Evolutionary conservation across 768 basidiomycete genomes (phyloP).

Genomic region (Neoboletus magnificus): DNA sequence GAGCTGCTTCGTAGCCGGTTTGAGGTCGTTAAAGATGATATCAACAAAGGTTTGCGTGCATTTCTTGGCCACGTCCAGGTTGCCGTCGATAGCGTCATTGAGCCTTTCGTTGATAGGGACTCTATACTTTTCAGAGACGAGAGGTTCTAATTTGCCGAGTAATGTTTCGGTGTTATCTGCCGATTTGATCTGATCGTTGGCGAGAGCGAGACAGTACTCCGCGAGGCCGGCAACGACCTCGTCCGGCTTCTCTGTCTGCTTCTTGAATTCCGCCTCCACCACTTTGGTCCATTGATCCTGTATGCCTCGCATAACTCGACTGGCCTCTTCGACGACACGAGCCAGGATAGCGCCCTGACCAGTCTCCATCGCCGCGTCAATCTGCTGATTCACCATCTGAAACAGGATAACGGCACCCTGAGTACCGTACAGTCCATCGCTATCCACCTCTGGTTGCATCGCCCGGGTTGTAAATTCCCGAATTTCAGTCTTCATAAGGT

Average conservation of each 20-base stretch:
- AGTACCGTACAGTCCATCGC: slow-evolving; percentile 85
- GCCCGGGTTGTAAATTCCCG: slow-evolving; percentile 79
- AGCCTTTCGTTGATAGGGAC: slow-evolving; percentile 77
- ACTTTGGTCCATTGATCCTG: slow-evolving; percentile 87
- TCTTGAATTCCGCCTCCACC: slow-evolving; percentile 82
- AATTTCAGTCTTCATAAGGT: slow-evolving; percentile 89
- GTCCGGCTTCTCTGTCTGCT: slow-evolving; percentile 83
- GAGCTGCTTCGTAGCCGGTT: slow-evolving; percentile 77
- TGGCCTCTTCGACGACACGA: slow-evolving; percentile 82
- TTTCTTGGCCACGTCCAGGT: slow-evolving; percentile 96
- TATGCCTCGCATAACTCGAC: slow-evolving; percentile 83
- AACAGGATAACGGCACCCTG: slow-evolving; percentile 94
- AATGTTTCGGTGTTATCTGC: slow-evolving; percentile 92
- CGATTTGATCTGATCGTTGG: slow-evolving; percentile 96
- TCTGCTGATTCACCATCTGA: slow-evolving; percentile 97
- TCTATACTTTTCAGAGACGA: slow-evolving; percentile 92
- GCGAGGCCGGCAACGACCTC: slow-evolving; percentile 85
- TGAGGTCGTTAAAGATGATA: slow-evolving; percentile 92
- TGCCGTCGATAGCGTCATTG: slow-evolving; percentile 97
- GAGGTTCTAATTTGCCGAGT: slow-evolving; percentile 78
- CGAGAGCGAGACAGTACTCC: slow-evolving; percentile 94
- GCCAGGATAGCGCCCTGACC: slow-evolving; percentile 92
- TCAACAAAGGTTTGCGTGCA: slow-evolving; percentile 94
- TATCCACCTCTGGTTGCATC: slow-evolving; percentile 84
- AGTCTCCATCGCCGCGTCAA: slow-evolving; percentile 92